These are phyloP conservation scores for Elsinoe batatas DNA, from an alignment of 2,329 filamentous ascomycete species.

Conservation along the genomic window DNA sequence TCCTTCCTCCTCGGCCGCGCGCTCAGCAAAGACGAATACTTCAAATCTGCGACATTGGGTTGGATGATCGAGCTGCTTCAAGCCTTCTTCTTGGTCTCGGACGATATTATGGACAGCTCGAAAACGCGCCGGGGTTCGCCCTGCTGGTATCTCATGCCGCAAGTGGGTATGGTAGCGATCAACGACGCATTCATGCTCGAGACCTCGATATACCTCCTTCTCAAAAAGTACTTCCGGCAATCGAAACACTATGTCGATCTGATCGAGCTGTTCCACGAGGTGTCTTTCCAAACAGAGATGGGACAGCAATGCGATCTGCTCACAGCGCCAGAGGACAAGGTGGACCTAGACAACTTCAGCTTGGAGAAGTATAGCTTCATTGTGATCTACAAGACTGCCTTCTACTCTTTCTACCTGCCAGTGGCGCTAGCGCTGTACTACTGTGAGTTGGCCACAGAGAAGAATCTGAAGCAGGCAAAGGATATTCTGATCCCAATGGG, in stretches of 20 bases:
- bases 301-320: slow-evolving; percentile 91
- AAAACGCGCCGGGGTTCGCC: slow-evolving; percentile 90
- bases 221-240: slow-evolving; percentile 86
- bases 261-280: slow-evolving; percentile 92
- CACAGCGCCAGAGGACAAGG: slow-evolving; percentile 86
- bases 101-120: slow-evolving; percentile 96
- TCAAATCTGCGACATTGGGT: slow-evolving; percentile 75
- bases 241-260: slow-evolving; percentile 86
- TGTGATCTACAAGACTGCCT: slow-evolving; percentile 98
- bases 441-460: slow-evolving; percentile 70
- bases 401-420: slow-evolving; percentile 98
- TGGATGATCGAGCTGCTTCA: slow-evolving; percentile 98
- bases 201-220: slow-evolving; percentile 74
- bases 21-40: slow-evolving; percentile 74
- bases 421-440: slow-evolving; percentile 84
- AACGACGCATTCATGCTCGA: slow-evolving; percentile 98
- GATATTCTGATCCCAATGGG: slow-evolving; percentile 93
- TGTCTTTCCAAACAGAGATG: slow-evolving; percentile 85
- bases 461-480: slow-evolving; percentile 81
- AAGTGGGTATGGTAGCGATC: slow-evolving; percentile 92
- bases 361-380: slow-evolving; percentile 96
- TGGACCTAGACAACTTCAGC: slow-evolving; percentile 91
- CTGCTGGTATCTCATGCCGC: slow-evolving; percentile 89
- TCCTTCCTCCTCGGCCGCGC: slow-evolving; percentile 64
- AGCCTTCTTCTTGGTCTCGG: slow-evolving; percentile 95